A percentile compares a stretch with the other conserved stretches of the same genome.
These are phyloP conservation scores for Beauveria medogensis DNA, from an alignment of 2,329 filamentous ascomycete species.

Conservation along the genomic window DNA sequence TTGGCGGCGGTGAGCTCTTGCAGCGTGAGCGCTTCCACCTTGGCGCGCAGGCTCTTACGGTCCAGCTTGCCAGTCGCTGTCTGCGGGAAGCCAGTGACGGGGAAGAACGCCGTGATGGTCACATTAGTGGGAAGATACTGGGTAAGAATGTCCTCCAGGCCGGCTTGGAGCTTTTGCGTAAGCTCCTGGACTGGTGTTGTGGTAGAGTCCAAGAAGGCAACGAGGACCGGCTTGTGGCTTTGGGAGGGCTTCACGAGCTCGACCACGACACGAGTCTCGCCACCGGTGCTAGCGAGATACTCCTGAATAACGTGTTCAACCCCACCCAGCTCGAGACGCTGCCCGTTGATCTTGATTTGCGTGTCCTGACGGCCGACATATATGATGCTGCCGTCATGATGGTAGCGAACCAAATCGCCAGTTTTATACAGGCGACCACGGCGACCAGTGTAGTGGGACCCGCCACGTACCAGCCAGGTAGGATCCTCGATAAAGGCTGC, in stretches of 20 bases:
- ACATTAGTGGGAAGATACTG: slow-evolving; percentile 12
- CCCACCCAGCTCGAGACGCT: slow-evolving; percentile 34
- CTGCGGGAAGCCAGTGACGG: slow-evolving; percentile 14
- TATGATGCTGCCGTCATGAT: slow-evolving; percentile 24
- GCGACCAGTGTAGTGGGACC: slow-evolving; percentile 12
- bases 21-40: background rate
- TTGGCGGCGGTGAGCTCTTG: background rate
- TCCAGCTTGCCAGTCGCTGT: slow-evolving; percentile 14
- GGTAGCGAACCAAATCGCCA: slow-evolving; percentile 17
- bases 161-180: slow-evolving; percentile 11
- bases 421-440: slow-evolving; percentile 13
- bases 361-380: slow-evolving; percentile 41
- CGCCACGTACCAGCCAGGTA: slow-evolving; percentile 23
- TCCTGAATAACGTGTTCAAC: slow-evolving; percentile 1
- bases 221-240: background rate
- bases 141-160: slow-evolving; percentile 18
- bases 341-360: slow-evolving; percentile 47
- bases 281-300: background rate
- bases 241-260: background rate
- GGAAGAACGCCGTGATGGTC: slow-evolving; percentile 14
- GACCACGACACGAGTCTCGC: background rate
- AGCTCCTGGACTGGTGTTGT: background rate
- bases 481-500: slow-evolving; percentile 30
- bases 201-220: background rate
- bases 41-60: slow-evolving; percentile 8